These are phyloP conservation scores for Aspergillus sclerotialis DNA, from an alignment of 2,329 filamentous ascomycete species.

Conservation along the genomic window DNA sequence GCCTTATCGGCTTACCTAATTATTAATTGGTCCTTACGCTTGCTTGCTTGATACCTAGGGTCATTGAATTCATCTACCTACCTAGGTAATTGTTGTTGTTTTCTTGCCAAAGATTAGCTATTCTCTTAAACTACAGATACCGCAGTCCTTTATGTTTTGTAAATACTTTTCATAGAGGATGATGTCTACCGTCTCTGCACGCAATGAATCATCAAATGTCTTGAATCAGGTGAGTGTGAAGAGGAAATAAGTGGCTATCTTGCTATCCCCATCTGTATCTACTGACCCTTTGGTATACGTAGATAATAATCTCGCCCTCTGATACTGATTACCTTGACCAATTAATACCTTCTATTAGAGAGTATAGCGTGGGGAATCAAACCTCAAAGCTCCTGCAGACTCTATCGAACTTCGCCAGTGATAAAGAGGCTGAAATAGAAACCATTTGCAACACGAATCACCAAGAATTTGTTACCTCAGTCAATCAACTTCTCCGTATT, in stretches of 20 bases:
- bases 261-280: background rate
- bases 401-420: conserved; percentile 72
- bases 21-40: no score
- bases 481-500: conserved; percentile 87
- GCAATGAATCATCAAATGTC: conserved; percentile 31
- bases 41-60: no score
- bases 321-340: conserved; percentile 94
- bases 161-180: no score
- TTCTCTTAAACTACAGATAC: no score
- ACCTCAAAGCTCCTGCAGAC: conserved; percentile 68
- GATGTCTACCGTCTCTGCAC: conserved; percentile 27
- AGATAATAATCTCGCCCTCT: conserved; percentile 90
- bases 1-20: no score
- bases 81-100: no score
- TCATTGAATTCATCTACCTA: no score
- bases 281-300: conserved; percentile 9
- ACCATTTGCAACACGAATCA: conserved; percentile 91
- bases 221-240: conserved; percentile 30
- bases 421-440: conserved; percentile 87
- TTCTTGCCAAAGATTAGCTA: no score
- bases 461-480: conserved; percentile 89
- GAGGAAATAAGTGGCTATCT: background rate
- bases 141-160: no score
- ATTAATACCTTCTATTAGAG: conserved; percentile 86
- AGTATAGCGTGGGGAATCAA: conserved; percentile 71